These are phyloP conservation scores for Fagopyrum homotropicum DNA, from an alignment of 148 eudicot genomes.

Conservation along the genomic window DNA sequence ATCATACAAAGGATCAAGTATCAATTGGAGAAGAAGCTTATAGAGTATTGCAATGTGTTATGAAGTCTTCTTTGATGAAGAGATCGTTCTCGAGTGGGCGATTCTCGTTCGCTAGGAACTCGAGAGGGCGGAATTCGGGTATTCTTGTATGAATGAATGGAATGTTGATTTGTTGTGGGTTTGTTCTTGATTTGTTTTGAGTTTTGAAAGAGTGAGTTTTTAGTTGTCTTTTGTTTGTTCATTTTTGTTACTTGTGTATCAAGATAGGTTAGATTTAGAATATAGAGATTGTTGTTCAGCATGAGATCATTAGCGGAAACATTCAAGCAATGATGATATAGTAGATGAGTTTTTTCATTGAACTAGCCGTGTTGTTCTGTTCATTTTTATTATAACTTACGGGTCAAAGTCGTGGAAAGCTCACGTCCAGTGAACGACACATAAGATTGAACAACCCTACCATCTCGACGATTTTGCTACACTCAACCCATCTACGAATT, in stretches of 20 bases:
- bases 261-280: no score
- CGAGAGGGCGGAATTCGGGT: constrained; percentile 28
- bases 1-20: constrained; percentile 20
- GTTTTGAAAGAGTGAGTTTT: constrained; percentile 5
- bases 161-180: background rate
- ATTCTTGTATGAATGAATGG: constrained; percentile 28
- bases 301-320: background rate
- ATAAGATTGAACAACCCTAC: no score
- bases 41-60: constrained; percentile 10
- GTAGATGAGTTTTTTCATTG: background rate
- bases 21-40: constrained; percentile 8
- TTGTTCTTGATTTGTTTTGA: background rate
- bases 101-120: constrained; percentile 28
- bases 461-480: no score
- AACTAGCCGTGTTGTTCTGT: no score
- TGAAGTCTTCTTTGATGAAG: constrained; percentile 33
- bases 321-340: background rate
- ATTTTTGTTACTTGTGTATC: background rate
- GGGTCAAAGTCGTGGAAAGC: no score
- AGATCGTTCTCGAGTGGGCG: constrained; percentile 67
- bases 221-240: background rate
- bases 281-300: no score
- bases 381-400: no score
- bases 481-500: no score
- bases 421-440: no score